Conservation (phyloP, 768 basidiomycete species). For the Hydnomerulius pinastri region DNA sequence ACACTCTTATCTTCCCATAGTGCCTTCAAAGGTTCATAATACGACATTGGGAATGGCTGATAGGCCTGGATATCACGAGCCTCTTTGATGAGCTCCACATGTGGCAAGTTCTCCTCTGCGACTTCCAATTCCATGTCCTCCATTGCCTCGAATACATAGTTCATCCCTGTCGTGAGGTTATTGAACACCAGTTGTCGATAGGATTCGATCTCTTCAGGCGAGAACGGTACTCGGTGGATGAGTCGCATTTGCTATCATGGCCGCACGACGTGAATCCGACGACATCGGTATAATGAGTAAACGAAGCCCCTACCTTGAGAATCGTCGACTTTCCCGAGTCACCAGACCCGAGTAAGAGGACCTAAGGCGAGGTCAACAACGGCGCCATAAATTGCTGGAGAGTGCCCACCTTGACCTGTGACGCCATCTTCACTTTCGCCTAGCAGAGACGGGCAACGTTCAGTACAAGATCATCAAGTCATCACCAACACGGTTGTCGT, state of each 20-base stretch:
- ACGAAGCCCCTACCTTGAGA: constrained; percentile 66
- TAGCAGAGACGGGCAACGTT: constrained; percentile 30
- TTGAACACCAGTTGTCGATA: constrained; percentile 93
- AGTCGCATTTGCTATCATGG: constrained; percentile 86
- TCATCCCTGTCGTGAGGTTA: constrained; percentile 87
- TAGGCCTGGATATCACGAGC: constrained; percentile 75
- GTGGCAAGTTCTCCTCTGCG: constrained; percentile 54
- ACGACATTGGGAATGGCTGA: constrained; percentile 74
- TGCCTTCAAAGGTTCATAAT: constrained; percentile 61
- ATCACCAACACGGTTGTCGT: neutral
- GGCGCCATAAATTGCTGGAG: neutral
- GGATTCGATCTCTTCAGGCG: constrained; percentile 77
- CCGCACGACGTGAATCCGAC: constrained; percentile 2
- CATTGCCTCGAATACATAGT: constrained; percentile 83
- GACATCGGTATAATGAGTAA: neutral
- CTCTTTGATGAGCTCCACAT: constrained; percentile 65
- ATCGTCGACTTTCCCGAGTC: constrained; percentile 94
- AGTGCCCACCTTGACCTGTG: constrained; percentile 75
- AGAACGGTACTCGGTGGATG: constrained; percentile 88
- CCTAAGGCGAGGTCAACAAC: constrained; percentile 40
- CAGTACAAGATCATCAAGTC: neutral
- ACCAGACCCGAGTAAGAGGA: constrained; percentile 88
- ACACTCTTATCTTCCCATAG: constrained; percentile 82
- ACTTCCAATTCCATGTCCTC: constrained; percentile 84
- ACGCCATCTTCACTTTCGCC: constrained; percentile 72